Conservation (phyloP, 352 stramenopile genomes). For the Elongisporangium anandrum region DNA sequence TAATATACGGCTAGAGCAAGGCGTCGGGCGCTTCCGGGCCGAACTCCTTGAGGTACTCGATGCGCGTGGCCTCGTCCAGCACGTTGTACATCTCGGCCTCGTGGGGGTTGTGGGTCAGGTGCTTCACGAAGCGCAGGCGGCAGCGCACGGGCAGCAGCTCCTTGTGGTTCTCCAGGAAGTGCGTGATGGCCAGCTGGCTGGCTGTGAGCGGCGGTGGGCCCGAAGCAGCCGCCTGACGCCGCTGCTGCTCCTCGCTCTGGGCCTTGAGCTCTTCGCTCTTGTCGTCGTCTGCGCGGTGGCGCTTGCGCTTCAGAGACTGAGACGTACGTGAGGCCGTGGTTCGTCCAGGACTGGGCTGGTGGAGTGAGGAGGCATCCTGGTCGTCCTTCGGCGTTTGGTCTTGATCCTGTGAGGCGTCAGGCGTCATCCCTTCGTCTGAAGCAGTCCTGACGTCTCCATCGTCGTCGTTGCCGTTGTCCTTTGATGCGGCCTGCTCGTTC, state of each 20-base stretch:
- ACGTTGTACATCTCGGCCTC: conserved; percentile 69
- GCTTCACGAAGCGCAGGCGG: conserved; percentile 36
- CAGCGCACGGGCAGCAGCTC: conserved; percentile 15
- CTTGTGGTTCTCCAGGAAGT: conserved; percentile 36
- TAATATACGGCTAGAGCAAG: conserved; percentile 1
- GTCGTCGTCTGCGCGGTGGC: conserved; percentile 5
- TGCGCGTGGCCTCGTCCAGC: conserved; percentile 34
- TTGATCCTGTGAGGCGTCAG: not conserved
- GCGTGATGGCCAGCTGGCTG: conserved; percentile 37
- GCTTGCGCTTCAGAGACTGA: conserved; percentile 16
- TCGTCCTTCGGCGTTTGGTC: not conserved
- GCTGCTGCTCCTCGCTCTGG: not conserved
- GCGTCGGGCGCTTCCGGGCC: not conserved
- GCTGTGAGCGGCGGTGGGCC: conserved; percentile 12
- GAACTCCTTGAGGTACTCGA: conserved; percentile 42
- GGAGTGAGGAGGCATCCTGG: not conserved
- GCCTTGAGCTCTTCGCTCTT: not conserved
- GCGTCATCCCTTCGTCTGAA: not conserved
- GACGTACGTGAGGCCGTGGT: not conserved
- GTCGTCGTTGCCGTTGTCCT: not conserved
- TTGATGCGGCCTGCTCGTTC: not conserved
- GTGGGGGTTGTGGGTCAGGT: conserved; percentile 33
- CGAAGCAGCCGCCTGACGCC: not conserved
- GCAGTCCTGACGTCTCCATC: not conserved
- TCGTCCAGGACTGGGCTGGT: not conserved